Base-by-base conservation (phyloP, 2,329 filamentous ascomycete species). In the Arthrobotrys conoides region DNA sequence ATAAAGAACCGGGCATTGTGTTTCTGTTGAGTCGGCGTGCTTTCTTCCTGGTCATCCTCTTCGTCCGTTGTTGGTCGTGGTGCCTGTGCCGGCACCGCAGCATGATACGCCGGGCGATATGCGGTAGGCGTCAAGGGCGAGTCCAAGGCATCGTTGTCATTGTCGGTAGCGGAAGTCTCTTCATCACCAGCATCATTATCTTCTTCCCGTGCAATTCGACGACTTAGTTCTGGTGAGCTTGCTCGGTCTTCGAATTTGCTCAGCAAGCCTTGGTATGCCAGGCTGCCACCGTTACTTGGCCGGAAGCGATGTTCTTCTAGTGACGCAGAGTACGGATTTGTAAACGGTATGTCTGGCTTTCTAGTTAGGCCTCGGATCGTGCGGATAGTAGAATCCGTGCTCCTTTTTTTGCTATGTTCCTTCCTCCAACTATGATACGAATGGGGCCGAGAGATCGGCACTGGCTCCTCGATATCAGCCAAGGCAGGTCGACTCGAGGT, bases 121-220 rank as follows among this genome's bases (percentile, higher is more conserved):
- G 27, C 49, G 16, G 68, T 78, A 16, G 75, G 75, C 5, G 75
- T 78, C 16, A 78, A 18, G 44, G 75, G 75, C 12, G 75, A 78
- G 30, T 78, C 75, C n/a, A 78, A n/a, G n/a, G 46, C 24, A 36
- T 78, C 75, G 36, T 78, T 68, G 4, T 78, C 75, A 20, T 78
- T 78, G 36, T 80, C 78, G 30, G 80, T 78, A 36, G 81, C 81
- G 70, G 78, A 68, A 6, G 65, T 80, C 59, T 76, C 64, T 59
- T 80, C 69, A 55, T 76, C 69, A 6, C 68, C 79, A 38, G 64
- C 67, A 24, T 76, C 79, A 33, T 80, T 67, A 46, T 78, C 72
- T 49, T 80, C 72, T 49, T 75, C 70, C 16, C 75, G 48, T 6
- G 61, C 57, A 22, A 72, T 63, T n/a, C 77, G 65, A 36, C 71